Percentiles rank a stretch among this genome's conserved stretches.
phyloP scores from a whole-genome alignment of 768 basidiomycete species.

The Cystobasidium onofrii region DNA sequence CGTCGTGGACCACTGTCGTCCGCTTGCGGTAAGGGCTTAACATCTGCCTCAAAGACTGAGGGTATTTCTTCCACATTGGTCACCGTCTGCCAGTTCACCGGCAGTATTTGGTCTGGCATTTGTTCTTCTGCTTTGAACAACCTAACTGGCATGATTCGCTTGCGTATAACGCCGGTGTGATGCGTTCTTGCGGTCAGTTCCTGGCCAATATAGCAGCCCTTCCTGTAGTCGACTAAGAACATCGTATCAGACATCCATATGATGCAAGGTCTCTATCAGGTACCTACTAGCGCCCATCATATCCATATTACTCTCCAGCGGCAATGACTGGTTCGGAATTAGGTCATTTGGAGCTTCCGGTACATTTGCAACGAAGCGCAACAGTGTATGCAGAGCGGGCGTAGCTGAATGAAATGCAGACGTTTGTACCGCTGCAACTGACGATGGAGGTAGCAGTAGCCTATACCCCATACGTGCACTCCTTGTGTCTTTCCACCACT shows the following conservation, averaged over 20 bases:
- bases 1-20: conserved; percentile 5
- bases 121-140: conserved; percentile 50
- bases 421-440: not conserved
- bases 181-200: conserved; percentile 94
- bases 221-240: conserved; percentile 76
- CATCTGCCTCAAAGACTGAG: not conserved
- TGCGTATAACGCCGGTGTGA: conserved; percentile 82
- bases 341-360: conserved; percentile 80
- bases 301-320: conserved; percentile 91
- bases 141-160: conserved; percentile 75
- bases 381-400: conserved; percentile 55
- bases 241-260: conserved; percentile 26
- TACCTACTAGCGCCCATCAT: conserved; percentile 81
- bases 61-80: not conserved
- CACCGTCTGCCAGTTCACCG: not conserved
- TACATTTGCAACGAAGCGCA: conserved; percentile 71
- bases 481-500: conserved; percentile 22
- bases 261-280: not conserved
- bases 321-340: conserved; percentile 66
- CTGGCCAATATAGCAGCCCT: conserved; percentile 97
- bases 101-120: conserved; percentile 34
- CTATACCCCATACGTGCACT: not conserved
- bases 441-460: conserved; percentile 24
- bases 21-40: conserved; percentile 17
- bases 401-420: conserved; percentile 19